phyloP scores from a whole-genome alignment of 495 filamentous ascomycete species.

The Trichoderma erinaceum region DNA sequence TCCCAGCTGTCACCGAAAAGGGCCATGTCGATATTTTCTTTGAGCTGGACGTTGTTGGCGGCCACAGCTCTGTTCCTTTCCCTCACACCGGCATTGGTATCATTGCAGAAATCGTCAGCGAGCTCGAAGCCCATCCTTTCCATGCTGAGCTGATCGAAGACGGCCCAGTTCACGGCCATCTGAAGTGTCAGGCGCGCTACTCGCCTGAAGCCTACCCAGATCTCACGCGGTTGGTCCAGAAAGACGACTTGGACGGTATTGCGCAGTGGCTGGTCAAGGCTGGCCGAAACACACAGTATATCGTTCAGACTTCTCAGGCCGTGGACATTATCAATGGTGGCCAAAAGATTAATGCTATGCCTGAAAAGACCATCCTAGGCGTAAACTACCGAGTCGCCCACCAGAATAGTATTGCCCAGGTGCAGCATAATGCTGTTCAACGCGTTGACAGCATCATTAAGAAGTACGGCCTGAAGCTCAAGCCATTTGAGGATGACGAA shows the following conservation, averaged over 20 bases:
- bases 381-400: slow-evolving; percentile 68
- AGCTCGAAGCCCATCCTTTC: slow-evolving; percentile 60
- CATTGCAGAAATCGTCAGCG: slow-evolving; percentile 57
- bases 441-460: slow-evolving; percentile 49
- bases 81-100: slow-evolving; percentile 67
- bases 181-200: slow-evolving; percentile 55
- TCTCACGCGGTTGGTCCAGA: slow-evolving; percentile 39
- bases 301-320: slow-evolving; percentile 41
- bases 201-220: slow-evolving; percentile 43
- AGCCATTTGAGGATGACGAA: slow-evolving; percentile 39
- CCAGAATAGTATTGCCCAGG: slow-evolving; percentile 49
- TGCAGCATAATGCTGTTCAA: slow-evolving; percentile 45
- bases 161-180: slow-evolving; percentile 54
- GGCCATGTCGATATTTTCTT: slow-evolving; percentile 57
- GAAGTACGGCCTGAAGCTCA: slow-evolving; percentile 52
- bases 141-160: slow-evolving; percentile 46
- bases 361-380: slow-evolving; percentile 54
- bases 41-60: slow-evolving; percentile 56
- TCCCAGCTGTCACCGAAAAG: slow-evolving; percentile 64
- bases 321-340: slow-evolving; percentile 58
- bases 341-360: slow-evolving; percentile 64
- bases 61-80: slow-evolving; percentile 62
- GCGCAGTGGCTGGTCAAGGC: slow-evolving; percentile 33
- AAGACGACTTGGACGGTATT: slow-evolving; percentile 24
- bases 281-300: slow-evolving; percentile 34